A percentile compares a stretch with the other conserved stretches of the same genome.
These are phyloP conservation scores for Licmophora abbreviata DNA, from an alignment of 108 stramenopile species.

Conservation along the genomic window DNA sequence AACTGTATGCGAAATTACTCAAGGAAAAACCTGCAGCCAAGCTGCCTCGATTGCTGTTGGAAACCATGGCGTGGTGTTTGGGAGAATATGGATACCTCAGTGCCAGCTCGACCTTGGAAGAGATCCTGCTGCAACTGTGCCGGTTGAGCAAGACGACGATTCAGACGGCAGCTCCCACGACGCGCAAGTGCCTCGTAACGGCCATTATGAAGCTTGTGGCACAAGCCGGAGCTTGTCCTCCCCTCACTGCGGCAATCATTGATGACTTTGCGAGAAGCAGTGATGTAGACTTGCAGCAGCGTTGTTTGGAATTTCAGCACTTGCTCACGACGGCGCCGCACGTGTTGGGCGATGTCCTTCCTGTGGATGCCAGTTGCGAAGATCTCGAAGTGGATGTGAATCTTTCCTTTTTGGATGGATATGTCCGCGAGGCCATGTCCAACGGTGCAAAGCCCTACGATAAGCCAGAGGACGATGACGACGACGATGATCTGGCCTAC, in stretches of 20 bases:
- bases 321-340: conserved; percentile 69
- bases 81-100: conserved; percentile 96
- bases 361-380: conserved; percentile 93
- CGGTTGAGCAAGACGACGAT: conserved; percentile 22
- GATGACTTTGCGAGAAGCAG: conserved; percentile 81
- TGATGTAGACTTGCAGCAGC: conserved; percentile 85
- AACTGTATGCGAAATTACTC: conserved; percentile 78
- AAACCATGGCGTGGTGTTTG: conserved; percentile 96
- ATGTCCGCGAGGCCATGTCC: conserved; percentile 74
- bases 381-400: conserved; percentile 85
- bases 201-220: conserved; percentile 94
- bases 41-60: conserved; percentile 79
- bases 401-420: conserved; percentile 83
- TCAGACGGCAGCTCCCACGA: conserved; percentile 31
- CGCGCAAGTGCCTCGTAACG: conserved; percentile 77
- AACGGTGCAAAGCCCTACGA: conserved; percentile 84
- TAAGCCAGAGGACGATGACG: conserved; percentile 80
- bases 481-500: conserved; percentile 65
- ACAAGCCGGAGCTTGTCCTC: conserved; percentile 84
- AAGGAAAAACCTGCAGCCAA: conserved; percentile 39
- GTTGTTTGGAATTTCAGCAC: conserved; percentile 88
- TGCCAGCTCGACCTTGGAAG: conserved; percentile 44
- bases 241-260: conserved; percentile 74
- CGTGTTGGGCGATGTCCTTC: conserved; percentile 82
- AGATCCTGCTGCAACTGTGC: conserved; percentile 72